These are phyloP conservation scores for Leptodontidium sp. DNA, from an alignment of 2,329 filamentous ascomycete species.

Conservation along the genomic window DNA sequence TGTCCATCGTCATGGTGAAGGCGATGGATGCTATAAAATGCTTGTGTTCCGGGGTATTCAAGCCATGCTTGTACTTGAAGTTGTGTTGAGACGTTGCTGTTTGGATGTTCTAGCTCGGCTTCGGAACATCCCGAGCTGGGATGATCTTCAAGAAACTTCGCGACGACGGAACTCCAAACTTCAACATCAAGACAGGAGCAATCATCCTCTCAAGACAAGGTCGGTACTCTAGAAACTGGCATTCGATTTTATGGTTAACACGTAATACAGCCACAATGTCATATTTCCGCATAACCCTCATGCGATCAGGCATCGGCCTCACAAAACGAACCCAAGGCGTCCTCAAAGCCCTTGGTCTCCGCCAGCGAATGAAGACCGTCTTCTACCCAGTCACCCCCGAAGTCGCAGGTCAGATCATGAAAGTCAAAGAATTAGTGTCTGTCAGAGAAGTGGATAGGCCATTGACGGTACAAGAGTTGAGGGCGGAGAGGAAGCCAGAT, in stretches of 20 bases:
- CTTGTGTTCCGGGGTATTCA: slow-evolving; percentile 29
- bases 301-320: slow-evolving; percentile 76
- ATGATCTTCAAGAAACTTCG: slow-evolving; percentile 17
- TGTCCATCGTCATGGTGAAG: slow-evolving; percentile 46
- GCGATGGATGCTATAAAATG: slow-evolving; percentile 19
- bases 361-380: slow-evolving; percentile 75
- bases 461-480: slow-evolving; percentile 67
- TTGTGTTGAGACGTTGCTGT: slow-evolving; percentile 27
- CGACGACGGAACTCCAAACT: not conserved
- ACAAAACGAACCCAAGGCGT: slow-evolving; percentile 70
- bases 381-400: slow-evolving; percentile 74
- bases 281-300: slow-evolving; percentile 77
- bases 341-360: slow-evolving; percentile 74
- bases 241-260: not conserved
- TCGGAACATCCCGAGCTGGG: slow-evolving; percentile 27
- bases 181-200: slow-evolving; percentile 6
- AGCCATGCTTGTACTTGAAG: slow-evolving; percentile 33
- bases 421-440: slow-evolving; percentile 76
- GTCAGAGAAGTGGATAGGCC: slow-evolving; percentile 71
- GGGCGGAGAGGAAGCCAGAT: slow-evolving; percentile 68
- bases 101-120: slow-evolving; percentile 27
- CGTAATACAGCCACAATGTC: slow-evolving; percentile 53
- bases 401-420: slow-evolving; percentile 77
- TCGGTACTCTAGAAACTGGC: not conserved
- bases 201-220: not conserved